Evolutionary conservation across 768 basidiomycete genomes (phyloP).

Genomic region (Kwoniella dejecticola): DNA sequence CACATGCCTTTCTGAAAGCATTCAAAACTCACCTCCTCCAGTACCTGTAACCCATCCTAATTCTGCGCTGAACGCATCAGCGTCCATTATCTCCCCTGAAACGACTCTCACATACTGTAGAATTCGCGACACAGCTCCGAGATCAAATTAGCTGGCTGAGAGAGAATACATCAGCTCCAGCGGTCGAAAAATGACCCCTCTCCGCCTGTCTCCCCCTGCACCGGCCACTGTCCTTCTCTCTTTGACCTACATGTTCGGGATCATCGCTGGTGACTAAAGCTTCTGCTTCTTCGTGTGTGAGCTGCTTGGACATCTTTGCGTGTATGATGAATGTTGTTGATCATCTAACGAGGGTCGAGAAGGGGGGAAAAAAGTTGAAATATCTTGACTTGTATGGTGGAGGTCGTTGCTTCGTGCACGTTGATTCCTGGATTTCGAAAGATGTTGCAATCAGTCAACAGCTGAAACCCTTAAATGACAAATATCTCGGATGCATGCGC

Average conservation of each 20-base stretch:
- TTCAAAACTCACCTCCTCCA: conserved; percentile 58
- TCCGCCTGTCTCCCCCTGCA: neutral
- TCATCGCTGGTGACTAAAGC: conserved; percentile 51
- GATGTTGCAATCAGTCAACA: conserved; percentile 5
- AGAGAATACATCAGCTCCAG: conserved; percentile 1
- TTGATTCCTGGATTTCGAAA: conserved; percentile 1
- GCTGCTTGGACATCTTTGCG: conserved; percentile 13
- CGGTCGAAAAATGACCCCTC: too few species aligned
- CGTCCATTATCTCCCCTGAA: neutral
- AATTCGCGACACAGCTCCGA: conserved; percentile 81
- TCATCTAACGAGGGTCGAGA: neutral
- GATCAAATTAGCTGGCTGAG: conserved; percentile 81
- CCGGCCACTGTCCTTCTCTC: too few species aligned
- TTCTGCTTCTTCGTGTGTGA: conserved; percentile 34
- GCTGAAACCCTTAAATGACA: neutral
- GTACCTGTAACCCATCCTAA: conserved; percentile 93
- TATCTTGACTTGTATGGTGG: neutral
- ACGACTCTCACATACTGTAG: conserved; percentile 60
- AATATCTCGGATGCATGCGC: neutral
- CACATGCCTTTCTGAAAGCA: neutral
- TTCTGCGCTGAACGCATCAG: conserved; percentile 30
- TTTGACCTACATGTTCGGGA: conserved; percentile 58
- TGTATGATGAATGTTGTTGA: neutral
- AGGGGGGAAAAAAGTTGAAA: conserved; percentile 1
- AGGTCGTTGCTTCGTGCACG: neutral